phyloP scores from a whole-genome alignment of 805 yeast genomes.

The Metschnikowia aberdeeniae region DNA sequence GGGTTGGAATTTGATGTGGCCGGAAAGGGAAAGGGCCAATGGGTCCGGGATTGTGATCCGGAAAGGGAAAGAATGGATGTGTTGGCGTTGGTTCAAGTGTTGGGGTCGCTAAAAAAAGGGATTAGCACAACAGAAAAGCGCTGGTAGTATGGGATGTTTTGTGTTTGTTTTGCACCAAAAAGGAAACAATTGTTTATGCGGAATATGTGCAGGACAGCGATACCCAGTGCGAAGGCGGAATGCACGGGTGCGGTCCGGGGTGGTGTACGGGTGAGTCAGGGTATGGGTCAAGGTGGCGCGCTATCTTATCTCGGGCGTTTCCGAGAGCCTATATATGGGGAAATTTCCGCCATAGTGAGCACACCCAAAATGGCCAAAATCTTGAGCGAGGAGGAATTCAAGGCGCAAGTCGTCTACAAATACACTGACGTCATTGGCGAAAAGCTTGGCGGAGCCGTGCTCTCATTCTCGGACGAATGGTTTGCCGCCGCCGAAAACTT shows the following conservation, averaged over 20 bases:
- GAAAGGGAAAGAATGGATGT: no score
- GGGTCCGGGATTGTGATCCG: no score
- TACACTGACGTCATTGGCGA: conserved; percentile 80
- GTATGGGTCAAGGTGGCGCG: neutral
- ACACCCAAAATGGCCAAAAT: conserved; percentile 14
- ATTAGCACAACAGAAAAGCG: conserved; percentile 1
- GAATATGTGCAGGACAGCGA: neutral
- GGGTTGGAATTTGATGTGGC: no score
- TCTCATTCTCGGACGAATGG: conserved; percentile 83
- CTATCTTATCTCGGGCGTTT: neutral
- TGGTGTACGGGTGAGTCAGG: neutral
- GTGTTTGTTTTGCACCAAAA: conserved; percentile 3
- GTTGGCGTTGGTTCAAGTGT: no score
- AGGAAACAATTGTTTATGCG: neutral
- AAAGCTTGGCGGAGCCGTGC: conserved; percentile 73
- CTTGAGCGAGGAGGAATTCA: conserved; percentile 35
- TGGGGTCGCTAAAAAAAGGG: no score
- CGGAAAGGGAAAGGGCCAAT: no score
- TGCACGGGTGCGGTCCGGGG: neutral
- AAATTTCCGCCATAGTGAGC: neutral
- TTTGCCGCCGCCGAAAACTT: conserved; percentile 90
- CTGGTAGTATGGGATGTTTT: conserved; percentile 1
- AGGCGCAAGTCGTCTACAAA: conserved; percentile 43
- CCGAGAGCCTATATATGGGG: neutral
- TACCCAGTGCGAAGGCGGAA: neutral